Base-by-base conservation (phyloP, 2,329 filamentous ascomycete genomes). In the Colletotrichum liaoningense region DNA sequence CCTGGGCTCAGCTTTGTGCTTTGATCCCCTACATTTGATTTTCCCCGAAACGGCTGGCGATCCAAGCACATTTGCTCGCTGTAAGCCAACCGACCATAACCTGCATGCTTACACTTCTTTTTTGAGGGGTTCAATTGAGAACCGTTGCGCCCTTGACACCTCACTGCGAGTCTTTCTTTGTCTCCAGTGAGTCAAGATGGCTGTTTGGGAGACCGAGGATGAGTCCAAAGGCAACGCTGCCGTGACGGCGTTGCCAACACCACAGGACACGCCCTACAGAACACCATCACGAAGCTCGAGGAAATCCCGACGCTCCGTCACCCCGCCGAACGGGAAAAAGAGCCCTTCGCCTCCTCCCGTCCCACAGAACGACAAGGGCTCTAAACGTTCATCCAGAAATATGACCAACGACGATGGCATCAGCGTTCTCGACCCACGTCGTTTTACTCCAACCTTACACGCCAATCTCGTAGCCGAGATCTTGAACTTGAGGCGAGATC, bases 381-480 rank as follows among this genome's bases (percentile, higher is more conserved):
- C 83, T 9, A 89, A 89, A 75, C 83, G 90, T 77, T 84, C 86
- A 24, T 89, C 89, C 16, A 86, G 87, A 71, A 92, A 94, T 79
- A 82, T 90, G 28, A 84, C 86, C 26, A 88, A 84, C 67, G 91
- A 96, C 76, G 93, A 96, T 75, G 90, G 86, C 57, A 91, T 95
- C 71, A 88, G 90, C 77, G 91, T 95, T 26, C 86, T 98, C 35
- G 97, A 99, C 79, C 95, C 97, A 3, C 91, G 96, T 68, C 91
- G 97, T 49, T 98, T 99, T 80, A 99, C 97, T 0, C 97, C 97
- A 1, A 98, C 95, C 0, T 85, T 99, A 12, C 97, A 98, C 81
- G 97, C 97, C 9, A 98, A 94, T 63, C 86, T 99, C 7, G 96
- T 99, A 1, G 96, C 96, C 0, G 97, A 99, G 82, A 99, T 99